Evolutionary conservation across 2,329 filamentous ascomycete species (phyloP), one percentile per base, ranked within the genome.

Genomic region (Cadophora gregata): DNA sequence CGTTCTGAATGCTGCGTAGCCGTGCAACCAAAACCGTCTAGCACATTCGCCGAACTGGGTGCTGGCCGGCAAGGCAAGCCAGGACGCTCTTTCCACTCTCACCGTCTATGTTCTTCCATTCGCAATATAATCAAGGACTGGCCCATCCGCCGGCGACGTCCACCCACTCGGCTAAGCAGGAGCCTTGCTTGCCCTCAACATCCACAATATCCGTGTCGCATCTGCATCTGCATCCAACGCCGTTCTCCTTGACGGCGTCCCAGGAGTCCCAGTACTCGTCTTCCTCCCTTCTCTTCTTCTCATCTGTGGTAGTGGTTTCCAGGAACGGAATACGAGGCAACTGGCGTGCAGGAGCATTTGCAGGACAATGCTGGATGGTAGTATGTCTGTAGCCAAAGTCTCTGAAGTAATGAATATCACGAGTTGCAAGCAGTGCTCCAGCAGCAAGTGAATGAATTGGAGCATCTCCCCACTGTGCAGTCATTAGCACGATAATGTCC

Each of bases 311-410:
- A 19, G 92, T 96, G 82, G 81, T 88, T 79, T 97, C 93, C 19
- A 97, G 87, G 77, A 85, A 97, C 0, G 93, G 93, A 62, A 89
- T 85, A 65, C 93, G 88, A 4, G 91, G 88, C 51, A 97, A 85
- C 80, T 99, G 96, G 58, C 92, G 89, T 14, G 90, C 89, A 0
- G 95, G 96, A 2, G 96, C 96, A 77, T 99, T 99, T 63, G 94
- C 93, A 1, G 96, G 96, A 76, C 96, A 99, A 80, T 99, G 96
- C 81, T 98, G 95, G 77, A 99, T 99, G 3, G 96, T 99, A 7
- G 96, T 99, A 80, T 99, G 96, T 76, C 96, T 88, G 82, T 99
- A 99, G 64, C 96, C 96, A 80, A 98, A 95, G 79, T 99, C 96
- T 74, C 96, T 93, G 89, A 99, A 99, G 82, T 99, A 99, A 81